Base-by-base conservation (phyloP, 441 rosid species). In the Aquilaria agallochum region DNA sequence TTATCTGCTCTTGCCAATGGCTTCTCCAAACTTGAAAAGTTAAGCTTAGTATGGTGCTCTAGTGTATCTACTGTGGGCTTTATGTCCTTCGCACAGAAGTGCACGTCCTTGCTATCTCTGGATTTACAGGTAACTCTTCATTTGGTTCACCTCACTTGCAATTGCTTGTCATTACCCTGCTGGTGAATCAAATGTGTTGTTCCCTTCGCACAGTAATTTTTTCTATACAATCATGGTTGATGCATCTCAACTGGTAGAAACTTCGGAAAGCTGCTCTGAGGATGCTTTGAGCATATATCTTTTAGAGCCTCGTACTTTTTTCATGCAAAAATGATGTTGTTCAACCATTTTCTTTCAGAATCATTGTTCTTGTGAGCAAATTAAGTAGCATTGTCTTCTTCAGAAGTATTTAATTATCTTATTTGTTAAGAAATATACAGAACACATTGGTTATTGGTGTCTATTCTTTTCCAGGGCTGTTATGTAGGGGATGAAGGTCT, bases 31-130 rank as follows among this genome's bases (percentile, higher is more conserved):
- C 82, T 85, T 15, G 94, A 88, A 71, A 86, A 79, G 71, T 75
- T 90, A 77, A 90, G 89, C 83, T 68, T 93, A 61, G 78, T 93
- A 14, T 93, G 96, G 92, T 93, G 97, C 77, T 83, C 97, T 11
- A 76, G 75, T 63, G 68, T 93, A 68, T 75, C 98, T 48, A 86
- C 85, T 73, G 30, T 42, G 55, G 98, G 98, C 53, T 71, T 93
- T 65, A 53, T 55, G 45, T 85, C 86, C 65, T 73, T 93, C 71
- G 88, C 91, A 50, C 62, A 77, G 66, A 86, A 65, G 67, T 93
- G 97, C 65, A 65, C 61, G 57, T 78, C 62, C 63, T 82, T 90
- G 72, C 88, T 56, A 64, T 83, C 96, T 71, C 77, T 90, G 71
- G 96, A 93, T 81, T 72, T 89, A 56, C 96, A 92, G 92, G 96